Conservation (phyloP, 208 protist species). For the Trypanosoma brucei region DNA sequence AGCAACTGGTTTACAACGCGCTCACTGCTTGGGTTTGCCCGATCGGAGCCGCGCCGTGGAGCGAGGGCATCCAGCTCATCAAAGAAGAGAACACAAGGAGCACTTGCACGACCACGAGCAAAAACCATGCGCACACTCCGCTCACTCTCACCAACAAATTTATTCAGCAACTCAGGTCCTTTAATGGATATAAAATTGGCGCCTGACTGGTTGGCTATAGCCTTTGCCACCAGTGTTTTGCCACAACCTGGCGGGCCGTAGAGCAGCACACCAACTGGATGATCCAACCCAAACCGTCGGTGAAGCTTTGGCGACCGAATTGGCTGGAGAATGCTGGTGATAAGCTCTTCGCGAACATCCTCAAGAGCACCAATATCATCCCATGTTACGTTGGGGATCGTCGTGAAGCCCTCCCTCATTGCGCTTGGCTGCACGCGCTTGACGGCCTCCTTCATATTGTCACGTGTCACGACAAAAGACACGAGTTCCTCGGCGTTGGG, state of each 20-base stretch:
- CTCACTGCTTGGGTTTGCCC: slow-evolving; percentile 90
- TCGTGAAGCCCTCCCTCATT: slow-evolving; percentile 95
- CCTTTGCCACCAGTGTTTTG: slow-evolving; percentile 95
- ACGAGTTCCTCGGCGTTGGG: slow-evolving; percentile 47
- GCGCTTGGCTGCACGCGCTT: slow-evolving; percentile 96
- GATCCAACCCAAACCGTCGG: slow-evolving; percentile 82
- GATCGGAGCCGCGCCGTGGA: slow-evolving; percentile 87
- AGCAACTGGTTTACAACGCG: slow-evolving; percentile 99
- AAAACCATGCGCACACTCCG: slow-evolving; percentile 97
- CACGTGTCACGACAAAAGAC: slow-evolving; percentile 70
- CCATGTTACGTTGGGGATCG: slow-evolving; percentile 97
- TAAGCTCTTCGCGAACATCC: slow-evolving; percentile 91
- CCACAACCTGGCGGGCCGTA: slow-evolving; percentile 99
- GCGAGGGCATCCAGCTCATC: slow-evolving; percentile 99
- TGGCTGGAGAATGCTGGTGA: slow-evolving; percentile 88
- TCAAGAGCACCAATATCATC: slow-evolving; percentile 96
- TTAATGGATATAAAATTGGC: slow-evolving; percentile 99
- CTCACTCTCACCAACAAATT: slow-evolving; percentile 99
- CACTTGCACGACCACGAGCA: slow-evolving; percentile 78
- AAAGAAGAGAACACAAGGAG: slow-evolving; percentile 99
- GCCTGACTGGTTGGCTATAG: slow-evolving; percentile 92
- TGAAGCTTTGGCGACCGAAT: slow-evolving; percentile 91
- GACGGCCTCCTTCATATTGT: slow-evolving; percentile 87
- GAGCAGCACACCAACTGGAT: slow-evolving; percentile 94
- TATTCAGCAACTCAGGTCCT: slow-evolving; percentile 97